A percentile compares a stretch with the other conserved stretches of the same genome.
These are phyloP conservation scores for Fusarium staphyleae DNA, from an alignment of 2,329 filamentous ascomycete species.

Conservation along the genomic window DNA sequence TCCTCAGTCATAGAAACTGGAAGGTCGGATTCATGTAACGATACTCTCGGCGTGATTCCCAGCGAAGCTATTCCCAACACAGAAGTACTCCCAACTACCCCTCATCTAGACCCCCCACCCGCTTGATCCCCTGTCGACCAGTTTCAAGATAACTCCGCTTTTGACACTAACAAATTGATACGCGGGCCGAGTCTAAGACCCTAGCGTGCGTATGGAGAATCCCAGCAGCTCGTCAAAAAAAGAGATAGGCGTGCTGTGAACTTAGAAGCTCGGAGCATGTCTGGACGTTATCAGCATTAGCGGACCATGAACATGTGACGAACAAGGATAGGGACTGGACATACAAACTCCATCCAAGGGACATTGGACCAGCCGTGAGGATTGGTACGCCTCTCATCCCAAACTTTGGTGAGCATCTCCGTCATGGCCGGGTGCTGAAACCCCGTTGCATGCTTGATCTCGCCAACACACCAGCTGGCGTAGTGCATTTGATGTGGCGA, in stretches of 20 bases:
- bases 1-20: too few species aligned
- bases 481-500: conserved; percentile 40
- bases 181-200: too few species aligned
- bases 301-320: fast-evolving
- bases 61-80: conserved; percentile 13
- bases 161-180: too few species aligned
- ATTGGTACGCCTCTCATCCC: conserved; percentile 32
- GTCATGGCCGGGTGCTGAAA: conserved; percentile 40
- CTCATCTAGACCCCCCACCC: not conserved
- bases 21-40: too few species aligned
- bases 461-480: conserved; percentile 31
- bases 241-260: conserved; percentile 31
- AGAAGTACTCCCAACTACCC: conserved; percentile 17
- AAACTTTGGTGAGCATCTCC: conserved; percentile 37
- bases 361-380: conserved; percentile 29
- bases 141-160: too few species aligned
- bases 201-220: not conserved
- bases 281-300: not conserved
- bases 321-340: not conserved
- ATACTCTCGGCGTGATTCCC: not conserved
- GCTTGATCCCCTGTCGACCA: not conserved
- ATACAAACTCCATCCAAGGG: conserved; percentile 43
- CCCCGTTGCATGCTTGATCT: conserved; percentile 38
- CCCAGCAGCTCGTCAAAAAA: conserved; percentile 16
- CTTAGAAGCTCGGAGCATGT: conserved; percentile 27